Evolutionary conservation across 345 rosid species (phyloP).

Genomic region (Populus alba): DNA sequence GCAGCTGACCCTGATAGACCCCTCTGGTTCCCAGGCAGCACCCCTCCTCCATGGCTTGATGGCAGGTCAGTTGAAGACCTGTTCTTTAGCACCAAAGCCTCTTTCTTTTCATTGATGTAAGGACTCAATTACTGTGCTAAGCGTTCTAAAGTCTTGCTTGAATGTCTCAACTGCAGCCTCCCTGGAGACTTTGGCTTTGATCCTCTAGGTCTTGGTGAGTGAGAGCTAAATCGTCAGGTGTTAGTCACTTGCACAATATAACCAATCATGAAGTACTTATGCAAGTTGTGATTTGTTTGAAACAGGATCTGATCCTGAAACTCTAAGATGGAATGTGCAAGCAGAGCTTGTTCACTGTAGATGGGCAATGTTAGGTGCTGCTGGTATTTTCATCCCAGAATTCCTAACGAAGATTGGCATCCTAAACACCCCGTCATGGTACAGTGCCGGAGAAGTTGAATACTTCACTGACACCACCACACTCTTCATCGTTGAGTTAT

Average conservation of each 20-base stretch:
- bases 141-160: slow-evolving; percentile 1
- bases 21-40: slow-evolving; percentile 97
- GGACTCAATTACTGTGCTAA: neutral
- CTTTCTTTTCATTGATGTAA: neutral
- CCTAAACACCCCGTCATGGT: slow-evolving; percentile 95
- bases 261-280: neutral
- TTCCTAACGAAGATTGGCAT: slow-evolving; percentile 82
- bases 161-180: slow-evolving; percentile 49
- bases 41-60: slow-evolving; percentile 96
- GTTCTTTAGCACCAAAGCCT: neutral
- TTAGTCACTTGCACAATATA: neutral
- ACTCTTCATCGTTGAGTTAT: slow-evolving; percentile 58
- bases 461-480: slow-evolving; percentile 89
- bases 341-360: slow-evolving; percentile 88
- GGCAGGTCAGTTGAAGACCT: slow-evolving; percentile 47
- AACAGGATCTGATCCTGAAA: slow-evolving; percentile 88
- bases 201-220: slow-evolving; percentile 88
- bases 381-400: slow-evolving; percentile 95
- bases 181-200: slow-evolving; percentile 98
- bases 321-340: slow-evolving; percentile 87
- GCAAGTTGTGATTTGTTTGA: neutral
- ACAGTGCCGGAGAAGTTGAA: slow-evolving; percentile 72
- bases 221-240: neutral
- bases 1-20: slow-evolving; percentile 88
- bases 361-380: slow-evolving; percentile 99